phyloP scores from a whole-genome alignment of 2,329 filamentous ascomycete genomes.

The Penicillium sumatraense region DNA sequence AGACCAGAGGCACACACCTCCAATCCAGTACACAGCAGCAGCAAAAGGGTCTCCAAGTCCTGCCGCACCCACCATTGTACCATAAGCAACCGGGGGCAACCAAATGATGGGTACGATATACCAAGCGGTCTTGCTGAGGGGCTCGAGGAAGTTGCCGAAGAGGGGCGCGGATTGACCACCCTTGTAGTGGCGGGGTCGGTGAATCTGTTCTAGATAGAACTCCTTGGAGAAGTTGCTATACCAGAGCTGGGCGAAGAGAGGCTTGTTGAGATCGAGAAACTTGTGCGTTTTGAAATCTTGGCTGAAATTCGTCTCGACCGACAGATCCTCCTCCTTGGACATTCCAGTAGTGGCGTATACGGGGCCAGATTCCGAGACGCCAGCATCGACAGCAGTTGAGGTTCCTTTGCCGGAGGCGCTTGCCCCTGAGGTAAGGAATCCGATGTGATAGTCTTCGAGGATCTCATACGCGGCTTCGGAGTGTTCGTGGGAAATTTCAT shows the following conservation, averaged over 20 bases:
- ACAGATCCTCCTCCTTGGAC: slow-evolving; percentile 85
- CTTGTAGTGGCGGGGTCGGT: slow-evolving; percentile 93
- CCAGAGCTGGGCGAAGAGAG: slow-evolving; percentile 88
- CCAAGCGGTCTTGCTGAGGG: slow-evolving; percentile 94
- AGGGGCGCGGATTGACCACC: slow-evolving; percentile 89
- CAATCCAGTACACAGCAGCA: slow-evolving; percentile 66
- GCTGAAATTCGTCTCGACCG: slow-evolving; percentile 76
- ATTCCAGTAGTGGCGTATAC: slow-evolving; percentile 73
- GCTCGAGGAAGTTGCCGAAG: slow-evolving; percentile 98
- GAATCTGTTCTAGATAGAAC: slow-evolving; percentile 97
- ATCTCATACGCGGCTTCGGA: slow-evolving; percentile 96
- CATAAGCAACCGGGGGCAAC: slow-evolving; percentile 80
- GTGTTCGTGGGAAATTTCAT: slow-evolving; percentile 81
- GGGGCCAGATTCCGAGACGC: slow-evolving; percentile 29
- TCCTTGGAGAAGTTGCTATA: slow-evolving; percentile 84
- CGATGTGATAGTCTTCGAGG: slow-evolving; percentile 82
- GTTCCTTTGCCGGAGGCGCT: slow-evolving; percentile 48
- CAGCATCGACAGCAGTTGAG: slow-evolving; percentile 32
- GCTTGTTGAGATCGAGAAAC: slow-evolving; percentile 86
- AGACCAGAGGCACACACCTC: slow-evolving; percentile 82
- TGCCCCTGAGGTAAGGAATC: slow-evolving; percentile 71
- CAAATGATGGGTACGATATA: slow-evolving; percentile 84
- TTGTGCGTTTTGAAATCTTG: slow-evolving; percentile 87
- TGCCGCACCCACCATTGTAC: slow-evolving; percentile 66
- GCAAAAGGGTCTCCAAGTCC: slow-evolving; percentile 59